Evolutionary conservation across 1,284 basidiomycete species (phyloP).

Genomic region (Erythrobasidium hasegawianum): DNA sequence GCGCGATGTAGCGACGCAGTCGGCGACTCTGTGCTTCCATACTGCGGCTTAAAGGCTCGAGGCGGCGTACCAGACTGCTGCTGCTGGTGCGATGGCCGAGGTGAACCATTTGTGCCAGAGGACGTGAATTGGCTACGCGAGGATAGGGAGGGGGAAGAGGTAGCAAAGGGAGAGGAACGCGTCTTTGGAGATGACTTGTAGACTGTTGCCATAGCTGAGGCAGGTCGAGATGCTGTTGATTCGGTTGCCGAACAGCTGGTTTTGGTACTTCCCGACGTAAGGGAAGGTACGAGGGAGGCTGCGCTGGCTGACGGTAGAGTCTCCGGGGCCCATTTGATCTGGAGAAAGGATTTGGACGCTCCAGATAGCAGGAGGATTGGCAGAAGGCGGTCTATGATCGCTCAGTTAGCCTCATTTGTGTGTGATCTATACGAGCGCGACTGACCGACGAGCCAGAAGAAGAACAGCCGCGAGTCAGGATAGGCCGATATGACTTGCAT

Average conservation of each 20-base stretch:
- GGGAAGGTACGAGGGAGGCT: not conserved
- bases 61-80: constrained; percentile 10
- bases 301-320: not conserved
- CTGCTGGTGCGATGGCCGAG: not conserved
- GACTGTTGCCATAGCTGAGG: constrained; percentile 14
- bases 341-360: constrained; percentile 19
- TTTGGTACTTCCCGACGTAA: not conserved
- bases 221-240: not conserved
- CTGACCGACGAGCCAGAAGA: not conserved
- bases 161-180: constrained; percentile 17
- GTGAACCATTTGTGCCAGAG: not conserved
- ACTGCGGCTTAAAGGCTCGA: constrained; percentile 13
- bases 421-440: not conserved
- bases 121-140: not conserved
- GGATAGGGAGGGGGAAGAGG: constrained; percentile 19
- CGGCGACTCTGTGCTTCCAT: constrained; percentile 12
- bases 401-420: not conserved
- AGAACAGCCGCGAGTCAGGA: not conserved
- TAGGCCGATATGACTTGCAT: not conserved
- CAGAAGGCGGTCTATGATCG: constrained; percentile 15
- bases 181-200: constrained; percentile 30
- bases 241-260: constrained; percentile 5
- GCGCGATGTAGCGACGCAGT: constrained; percentile 18
- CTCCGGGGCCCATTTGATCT: constrained; percentile 3
- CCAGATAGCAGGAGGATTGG: constrained; percentile 18